phyloP scores from a whole-genome alignment of 805 yeast genomes.

The Saccharomycopsis fibuligera region DNA sequence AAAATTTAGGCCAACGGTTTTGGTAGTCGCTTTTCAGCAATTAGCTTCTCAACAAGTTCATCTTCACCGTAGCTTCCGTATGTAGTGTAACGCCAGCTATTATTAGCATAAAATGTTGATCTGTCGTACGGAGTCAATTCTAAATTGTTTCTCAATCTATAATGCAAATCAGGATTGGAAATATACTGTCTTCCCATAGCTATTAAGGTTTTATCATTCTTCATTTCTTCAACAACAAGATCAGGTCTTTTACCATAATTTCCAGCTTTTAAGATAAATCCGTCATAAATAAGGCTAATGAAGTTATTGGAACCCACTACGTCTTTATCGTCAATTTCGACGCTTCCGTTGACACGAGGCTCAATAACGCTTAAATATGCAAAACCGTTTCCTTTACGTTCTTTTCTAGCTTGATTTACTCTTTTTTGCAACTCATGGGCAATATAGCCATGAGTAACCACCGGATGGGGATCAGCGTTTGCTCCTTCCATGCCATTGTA shows the following conservation, averaged over 20 bases:
- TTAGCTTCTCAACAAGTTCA: neutral
- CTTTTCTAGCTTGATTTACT: constrained; percentile 7
- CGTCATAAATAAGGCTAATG: constrained; percentile 39
- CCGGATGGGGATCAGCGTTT: constrained; percentile 30
- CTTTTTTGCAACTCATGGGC: constrained; percentile 33
- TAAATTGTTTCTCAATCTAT: constrained; percentile 30
- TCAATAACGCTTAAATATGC: constrained; percentile 37
- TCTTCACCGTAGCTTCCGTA: constrained; percentile 20
- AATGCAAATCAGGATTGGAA: constrained; percentile 37
- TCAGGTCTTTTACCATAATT: constrained; percentile 24
- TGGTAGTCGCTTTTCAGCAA: neutral
- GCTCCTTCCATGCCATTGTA: constrained; percentile 36
- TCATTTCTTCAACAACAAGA: constrained; percentile 26
- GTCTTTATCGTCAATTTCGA: constrained; percentile 25
- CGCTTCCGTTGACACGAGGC: constrained; percentile 28
- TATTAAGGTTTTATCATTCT: constrained; percentile 38
- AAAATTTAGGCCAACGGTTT: neutral
- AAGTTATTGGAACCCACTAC: constrained; percentile 31
- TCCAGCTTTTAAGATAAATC: constrained; percentile 38
- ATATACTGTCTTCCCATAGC: constrained; percentile 33
- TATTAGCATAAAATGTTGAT: constrained; percentile 31
- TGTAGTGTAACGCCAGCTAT: constrained; percentile 31
- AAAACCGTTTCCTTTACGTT: constrained; percentile 23
- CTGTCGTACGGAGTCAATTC: constrained; percentile 35
- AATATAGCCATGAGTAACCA: constrained; percentile 34